Evolutionary conservation across 306 rosid species (phyloP).

Genomic region (Aeschynomene evenia): DNA sequence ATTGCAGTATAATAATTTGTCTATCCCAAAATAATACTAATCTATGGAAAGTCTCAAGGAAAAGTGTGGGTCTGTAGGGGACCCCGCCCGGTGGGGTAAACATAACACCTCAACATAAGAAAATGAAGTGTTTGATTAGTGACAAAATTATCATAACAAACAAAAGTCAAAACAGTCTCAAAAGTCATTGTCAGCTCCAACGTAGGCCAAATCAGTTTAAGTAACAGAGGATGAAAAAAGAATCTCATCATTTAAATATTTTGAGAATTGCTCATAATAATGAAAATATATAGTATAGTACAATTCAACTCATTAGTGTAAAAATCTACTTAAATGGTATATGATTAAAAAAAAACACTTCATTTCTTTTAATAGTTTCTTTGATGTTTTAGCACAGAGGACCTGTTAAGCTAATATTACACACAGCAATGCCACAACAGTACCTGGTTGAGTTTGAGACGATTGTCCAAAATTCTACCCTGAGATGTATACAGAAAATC

Average conservation of each 20-base stretch:
- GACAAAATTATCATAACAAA: not conserved
- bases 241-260: too few species aligned
- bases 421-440: not conserved
- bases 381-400: too few species aligned
- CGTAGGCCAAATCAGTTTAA: slow-evolving; percentile 41
- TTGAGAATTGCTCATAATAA: too few species aligned
- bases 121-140: not conserved
- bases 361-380: too few species aligned
- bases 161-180: slow-evolving; percentile 28
- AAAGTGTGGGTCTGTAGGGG: not conserved
- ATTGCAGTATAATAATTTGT: not conserved
- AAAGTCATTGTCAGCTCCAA: slow-evolving; percentile 55
- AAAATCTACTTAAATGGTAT: too few species aligned
- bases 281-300: too few species aligned
- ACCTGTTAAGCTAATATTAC: not conserved
- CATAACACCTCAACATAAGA: not conserved
- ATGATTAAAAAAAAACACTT: too few species aligned
- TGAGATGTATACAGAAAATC: slow-evolving; percentile 73
- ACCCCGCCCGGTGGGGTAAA: too few species aligned
- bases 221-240: too few species aligned
- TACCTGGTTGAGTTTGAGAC: slow-evolving; percentile 94
- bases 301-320: too few species aligned
- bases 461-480: slow-evolving; percentile 74
- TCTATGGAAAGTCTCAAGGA: not conserved
- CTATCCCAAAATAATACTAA: not conserved